Evolutionary conservation across 1,139 yeast genomes (phyloP).

Genomic region (Debaryomyces robertsiae): DNA sequence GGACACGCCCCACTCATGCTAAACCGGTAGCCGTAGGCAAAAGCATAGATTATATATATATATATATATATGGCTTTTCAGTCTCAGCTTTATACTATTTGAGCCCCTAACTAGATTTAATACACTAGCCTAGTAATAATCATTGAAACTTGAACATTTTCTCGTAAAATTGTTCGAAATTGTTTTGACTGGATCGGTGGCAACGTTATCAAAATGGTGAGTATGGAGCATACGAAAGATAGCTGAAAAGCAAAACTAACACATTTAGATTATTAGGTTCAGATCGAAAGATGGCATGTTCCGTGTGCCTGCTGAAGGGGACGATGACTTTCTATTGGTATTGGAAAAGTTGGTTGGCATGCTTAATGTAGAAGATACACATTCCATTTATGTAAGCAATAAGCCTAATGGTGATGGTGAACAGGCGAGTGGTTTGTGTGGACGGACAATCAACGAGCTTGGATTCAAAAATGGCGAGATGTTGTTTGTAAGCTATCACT

Average conservation of each 20-base stretch:
- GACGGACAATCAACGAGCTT: conserved; percentile 50
- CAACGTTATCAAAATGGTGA: conserved; percentile 9
- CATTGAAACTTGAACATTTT: too few species aligned
- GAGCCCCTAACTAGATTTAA: too few species aligned
- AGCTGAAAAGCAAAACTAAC: conserved; percentile 7
- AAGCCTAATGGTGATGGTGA: conserved; percentile 54
- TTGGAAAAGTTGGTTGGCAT: conserved; percentile 45
- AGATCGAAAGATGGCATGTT: conserved; percentile 83
- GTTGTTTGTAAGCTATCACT: conserved; percentile 58
- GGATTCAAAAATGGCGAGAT: conserved; percentile 84
- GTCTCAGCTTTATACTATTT: not conserved
- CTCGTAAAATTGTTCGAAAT: not conserved
- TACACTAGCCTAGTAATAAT: too few species aligned
- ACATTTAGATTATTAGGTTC: conserved; percentile 59
- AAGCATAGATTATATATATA: not conserved
- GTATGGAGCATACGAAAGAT: not conserved
- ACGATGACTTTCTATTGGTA: conserved; percentile 51
- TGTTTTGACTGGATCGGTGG: conserved; percentile 3
- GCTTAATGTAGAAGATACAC: conserved; percentile 33
- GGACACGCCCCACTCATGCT: not conserved
- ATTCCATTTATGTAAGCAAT: conserved; percentile 42
- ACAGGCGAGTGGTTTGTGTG: conserved; percentile 43
- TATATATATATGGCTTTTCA: not conserved
- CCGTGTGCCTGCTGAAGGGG: conserved; percentile 57
- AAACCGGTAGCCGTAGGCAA: not conserved